These are phyloP conservation scores for Didymella keratinophila DNA, from an alignment of 2,329 filamentous ascomycete genomes.

Conservation along the genomic window DNA sequence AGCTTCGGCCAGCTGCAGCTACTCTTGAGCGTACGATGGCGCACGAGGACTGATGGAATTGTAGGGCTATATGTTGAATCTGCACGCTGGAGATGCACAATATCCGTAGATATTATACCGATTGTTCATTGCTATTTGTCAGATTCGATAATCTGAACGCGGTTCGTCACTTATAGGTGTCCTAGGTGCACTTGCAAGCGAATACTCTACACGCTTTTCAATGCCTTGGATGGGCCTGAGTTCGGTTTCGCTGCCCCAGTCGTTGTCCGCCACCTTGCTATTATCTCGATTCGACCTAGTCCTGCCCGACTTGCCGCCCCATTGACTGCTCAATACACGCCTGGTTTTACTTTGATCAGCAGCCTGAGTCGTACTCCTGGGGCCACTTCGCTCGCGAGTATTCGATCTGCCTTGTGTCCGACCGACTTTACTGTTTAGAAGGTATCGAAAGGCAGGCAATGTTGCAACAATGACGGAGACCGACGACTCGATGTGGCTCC, in stretches of 20 bases:
- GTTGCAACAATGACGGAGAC: slow-evolving; percentile 17
- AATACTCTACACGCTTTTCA: slow-evolving; percentile 1
- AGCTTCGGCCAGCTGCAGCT: neutral
- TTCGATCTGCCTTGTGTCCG: neutral
- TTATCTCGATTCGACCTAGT: neutral
- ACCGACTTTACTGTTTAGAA: slow-evolving; percentile 3
- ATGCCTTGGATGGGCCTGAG: slow-evolving; percentile 3
- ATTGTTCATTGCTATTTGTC: neutral
- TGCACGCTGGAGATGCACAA: neutral
- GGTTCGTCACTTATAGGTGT: neutral
- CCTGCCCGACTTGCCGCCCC: neutral
- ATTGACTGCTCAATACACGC: neutral
- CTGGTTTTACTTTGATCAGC: neutral
- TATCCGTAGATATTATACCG: neutral
- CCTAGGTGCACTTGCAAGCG: neutral
- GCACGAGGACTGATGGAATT: slow-evolving; percentile 4
- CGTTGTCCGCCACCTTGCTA: neutral
- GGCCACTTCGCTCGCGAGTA: neutral
- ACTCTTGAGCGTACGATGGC: neutral
- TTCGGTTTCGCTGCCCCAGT: slow-evolving; percentile 10
- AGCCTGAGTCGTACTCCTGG: neutral
- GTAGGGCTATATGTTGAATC: neutral
- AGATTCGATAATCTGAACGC: neutral
- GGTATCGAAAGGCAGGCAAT: slow-evolving; percentile 14
- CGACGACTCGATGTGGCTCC: slow-evolving; percentile 19